phyloP scores from a whole-genome alignment of 2,329 filamentous ascomycete species.

The Cercospora sp. region DNA sequence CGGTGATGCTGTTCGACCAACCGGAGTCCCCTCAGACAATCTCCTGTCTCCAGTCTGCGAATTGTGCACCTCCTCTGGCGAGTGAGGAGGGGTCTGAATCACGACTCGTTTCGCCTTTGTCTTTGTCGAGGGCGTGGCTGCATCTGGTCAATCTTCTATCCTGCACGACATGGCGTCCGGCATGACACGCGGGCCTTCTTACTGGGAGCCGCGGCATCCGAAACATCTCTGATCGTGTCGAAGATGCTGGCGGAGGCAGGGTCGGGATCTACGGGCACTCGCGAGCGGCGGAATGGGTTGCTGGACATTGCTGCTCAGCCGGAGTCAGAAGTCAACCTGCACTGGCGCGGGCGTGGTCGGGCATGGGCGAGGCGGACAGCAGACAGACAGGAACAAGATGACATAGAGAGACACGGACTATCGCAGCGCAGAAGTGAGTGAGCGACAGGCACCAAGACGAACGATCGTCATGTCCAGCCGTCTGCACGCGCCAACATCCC shows the following conservation, averaged over 20 bases:
- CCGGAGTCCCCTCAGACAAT: conserved; percentile 21
- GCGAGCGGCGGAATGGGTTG: conserved; percentile 37
- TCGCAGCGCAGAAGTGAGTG: neutral
- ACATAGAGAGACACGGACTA: neutral
- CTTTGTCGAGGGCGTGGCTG: conserved; percentile 25
- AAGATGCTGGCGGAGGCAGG: conserved; percentile 21
- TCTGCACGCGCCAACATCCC: conserved; percentile 13
- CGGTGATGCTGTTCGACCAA: conserved; percentile 8
- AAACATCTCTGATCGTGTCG: neutral
- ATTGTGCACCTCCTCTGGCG: conserved; percentile 27
- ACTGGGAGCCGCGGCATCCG: conserved; percentile 24
- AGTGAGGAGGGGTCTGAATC: conserved; percentile 34
- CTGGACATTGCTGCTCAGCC: conserved; percentile 31
- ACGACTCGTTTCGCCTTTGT: conserved; percentile 36
- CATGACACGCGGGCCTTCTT: conserved; percentile 23
- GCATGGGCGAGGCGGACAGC: neutral
- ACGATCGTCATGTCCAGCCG: conserved; percentile 15
- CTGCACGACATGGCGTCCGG: neutral
- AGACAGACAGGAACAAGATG: neutral
- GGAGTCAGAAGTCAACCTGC: neutral
- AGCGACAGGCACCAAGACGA: conserved; percentile 14
- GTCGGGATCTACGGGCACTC: conserved; percentile 27
- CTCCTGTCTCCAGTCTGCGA: conserved; percentile 21
- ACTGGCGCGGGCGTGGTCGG: neutral
- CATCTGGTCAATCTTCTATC: conserved; percentile 27